These are phyloP conservation scores for Stemphylium lycopersici DNA, from an alignment of 2,329 filamentous ascomycete species.

Conservation along the genomic window DNA sequence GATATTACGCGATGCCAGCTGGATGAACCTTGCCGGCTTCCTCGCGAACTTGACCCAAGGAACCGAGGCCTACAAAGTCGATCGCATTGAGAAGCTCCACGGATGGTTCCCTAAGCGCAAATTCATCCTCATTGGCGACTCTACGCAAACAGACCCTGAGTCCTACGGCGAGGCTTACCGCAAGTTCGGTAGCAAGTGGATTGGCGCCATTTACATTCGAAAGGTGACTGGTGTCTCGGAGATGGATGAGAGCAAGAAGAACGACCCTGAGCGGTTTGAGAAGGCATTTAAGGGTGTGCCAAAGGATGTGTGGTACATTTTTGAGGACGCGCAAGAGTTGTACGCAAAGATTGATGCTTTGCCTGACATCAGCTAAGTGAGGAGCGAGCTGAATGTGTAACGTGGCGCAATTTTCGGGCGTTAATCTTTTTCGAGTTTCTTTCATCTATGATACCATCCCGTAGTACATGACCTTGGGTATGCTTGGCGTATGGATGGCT, in stretches of 20 bases:
- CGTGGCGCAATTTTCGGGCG: background rate
- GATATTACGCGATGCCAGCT: slow-evolving; percentile 82
- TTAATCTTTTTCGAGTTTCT: background rate
- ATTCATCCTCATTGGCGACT: slow-evolving; percentile 87
- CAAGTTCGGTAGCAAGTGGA: slow-evolving; percentile 73
- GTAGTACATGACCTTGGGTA: background rate
- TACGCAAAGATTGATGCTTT: slow-evolving; percentile 48
- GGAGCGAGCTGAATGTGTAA: background rate
- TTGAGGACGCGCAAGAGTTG: slow-evolving; percentile 75
- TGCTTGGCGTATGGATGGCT: background rate
- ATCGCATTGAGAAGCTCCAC: slow-evolving; percentile 78
- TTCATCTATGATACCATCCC: slow-evolving; percentile 6
- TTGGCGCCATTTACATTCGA: slow-evolving; percentile 82
- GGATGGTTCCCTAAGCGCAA: slow-evolving; percentile 78
- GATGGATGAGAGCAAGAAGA: slow-evolving; percentile 75
- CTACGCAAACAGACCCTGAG: slow-evolving; percentile 89
- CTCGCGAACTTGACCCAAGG: slow-evolving; percentile 78
- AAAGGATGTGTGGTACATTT: slow-evolving; percentile 76
- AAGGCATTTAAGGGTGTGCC: slow-evolving; percentile 81
- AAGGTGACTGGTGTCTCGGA: slow-evolving; percentile 79
- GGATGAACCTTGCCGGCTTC: slow-evolving; percentile 82
- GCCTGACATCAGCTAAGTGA: slow-evolving; percentile 22
- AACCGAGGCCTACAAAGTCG: slow-evolving; percentile 85
- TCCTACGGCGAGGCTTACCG: slow-evolving; percentile 81
- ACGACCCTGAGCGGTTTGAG: slow-evolving; percentile 72